Evolutionary conservation across 495 filamentous ascomycete species (phyloP), one percentile per base, ranked within the genome.

Genomic region (Immersiella caudata): DNA sequence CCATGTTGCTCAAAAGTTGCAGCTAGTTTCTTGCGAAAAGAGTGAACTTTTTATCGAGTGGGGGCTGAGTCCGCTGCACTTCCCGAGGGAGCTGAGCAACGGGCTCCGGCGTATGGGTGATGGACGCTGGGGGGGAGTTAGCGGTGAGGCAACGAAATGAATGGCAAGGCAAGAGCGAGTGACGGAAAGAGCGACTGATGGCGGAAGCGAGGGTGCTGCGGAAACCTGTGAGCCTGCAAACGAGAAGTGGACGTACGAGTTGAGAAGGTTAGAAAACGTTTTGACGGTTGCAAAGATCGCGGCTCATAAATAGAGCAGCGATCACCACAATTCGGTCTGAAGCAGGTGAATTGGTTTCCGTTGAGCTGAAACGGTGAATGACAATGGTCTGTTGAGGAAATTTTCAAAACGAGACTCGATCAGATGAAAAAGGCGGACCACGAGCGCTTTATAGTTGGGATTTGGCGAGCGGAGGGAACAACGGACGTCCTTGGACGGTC

Each of bases 101-200:
- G 93, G 89, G 91, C 91, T 89, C 89, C 89, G 88, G 96, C 94
- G 90, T 91, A 96, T 83, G 93, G 93, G 88, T 98, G 91, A 84
- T 98, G 94, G 82, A 90, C 87, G 75, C 94, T 95, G 75, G 56
- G 24, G 54, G 26, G 11, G 9, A 14, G 64, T 70, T 66, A 73
- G 73, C 25, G 27, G 16, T 12, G 40, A 46, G 40, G 40, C 40
- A 46, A 46, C 2, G 40, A 14, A 46, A 18, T 12, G 40, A 50
- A 57, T 18, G 70, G 58, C 35, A 50, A 25, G 25, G 16, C 6
- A 20, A 52, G 40, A 52, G 35, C 36, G 60, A 52, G 6, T 26
- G 29, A 33, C 4, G 29, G 29, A 33, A 33, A 8, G 29, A 33
- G 29, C 29, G 29, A 33, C 29, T 33, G 8, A 26, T 40, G 36